These are phyloP conservation scores for Escallonia rubra DNA, from an alignment of 129 eudicot species.

Conservation along the genomic window DNA sequence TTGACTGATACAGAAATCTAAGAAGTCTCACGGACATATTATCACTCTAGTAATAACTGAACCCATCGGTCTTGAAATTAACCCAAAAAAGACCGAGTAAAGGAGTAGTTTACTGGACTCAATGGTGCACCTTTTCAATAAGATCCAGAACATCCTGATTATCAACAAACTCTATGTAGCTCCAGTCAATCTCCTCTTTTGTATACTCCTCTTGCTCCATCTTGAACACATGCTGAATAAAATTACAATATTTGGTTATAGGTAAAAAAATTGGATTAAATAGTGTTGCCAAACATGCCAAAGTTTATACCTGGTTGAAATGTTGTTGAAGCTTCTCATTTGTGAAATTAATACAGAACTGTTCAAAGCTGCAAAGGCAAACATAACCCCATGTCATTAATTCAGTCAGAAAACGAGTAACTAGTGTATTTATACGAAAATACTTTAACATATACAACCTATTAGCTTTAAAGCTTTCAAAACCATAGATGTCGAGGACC, in stretches of 20 bases:
- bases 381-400: conserved; percentile 15
- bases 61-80: background rate
- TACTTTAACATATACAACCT: conserved; percentile 33
- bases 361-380: conserved; percentile 81
- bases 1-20: background rate
- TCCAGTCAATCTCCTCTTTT: conserved; percentile 96
- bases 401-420: conserved; percentile 3
- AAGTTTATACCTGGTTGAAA: conserved; percentile 72
- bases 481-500: conserved; percentile 97
- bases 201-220: conserved; percentile 97
- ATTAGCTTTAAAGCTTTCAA: conserved; percentile 86
- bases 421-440: background rate
- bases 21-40: background rate
- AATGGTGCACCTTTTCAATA: conserved; percentile 72
- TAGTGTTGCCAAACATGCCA: conserved; percentile 16
- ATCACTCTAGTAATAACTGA: background rate
- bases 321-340: conserved; percentile 98
- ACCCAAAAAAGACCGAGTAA: conserved; percentile 1
- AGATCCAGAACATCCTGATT: conserved; percentile 97
- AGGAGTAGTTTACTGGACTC: background rate
- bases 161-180: conserved; percentile 97
- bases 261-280: background rate
- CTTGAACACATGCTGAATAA: conserved; percentile 90
- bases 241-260: conserved; percentile 14
- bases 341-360: conserved; percentile 93